Evolutionary conservation across 1,284 basidiomycete species (phyloP), one percentile per base, ranked within the genome.

Genomic region (Rugosomyces carneus): DNA sequence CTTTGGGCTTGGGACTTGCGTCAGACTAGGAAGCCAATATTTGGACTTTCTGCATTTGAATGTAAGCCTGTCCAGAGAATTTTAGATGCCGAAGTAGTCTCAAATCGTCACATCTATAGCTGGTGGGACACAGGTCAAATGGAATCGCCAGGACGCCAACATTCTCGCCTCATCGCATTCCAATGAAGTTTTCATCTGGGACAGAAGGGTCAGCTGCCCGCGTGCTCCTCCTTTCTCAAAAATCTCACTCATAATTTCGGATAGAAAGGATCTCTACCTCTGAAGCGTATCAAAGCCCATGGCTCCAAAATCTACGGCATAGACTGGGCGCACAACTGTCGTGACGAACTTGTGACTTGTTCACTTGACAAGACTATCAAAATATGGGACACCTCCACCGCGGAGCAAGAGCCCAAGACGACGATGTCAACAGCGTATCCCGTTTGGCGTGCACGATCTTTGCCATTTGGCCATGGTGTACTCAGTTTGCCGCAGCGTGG

Each of bases 281-380:
- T 92, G 1, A 75, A 80, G 6, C 73, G 74, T 1, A 84, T 96
- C 47, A 70, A 75, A 27, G 93, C 90, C 0, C 93, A 97, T 59
- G 73, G 71, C 16, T 81, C 89, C 10, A 92, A 93, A 67, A 95
- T 96, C 39, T 96, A 96, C 55, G 93, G 93, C 1, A 93, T 97
- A 44, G 93, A 96, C 64, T 97, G 93, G 93, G 85, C 90, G 3
- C 80, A 91, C 41, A 70, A 76, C 19, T 66, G 72, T 41, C 69
- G 74, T n/a, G 76, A 85, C 56, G 84, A 91, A 57, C 75, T 97
- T 29, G 81, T 94, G 3, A 95, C 93, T 1, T 97, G 93, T 59
- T 93, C 90, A 1, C 72, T 97, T 0, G 93, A 96, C 71, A 90
- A 86, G 61, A 87, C 89, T 0, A 91, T 96, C 69, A 96, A 95